Percentiles rank a stretch among this genome's conserved stretches.
Conservation (phyloP, 2,329 filamentous ascomycete species). For the Triangularia setosa region DNA sequence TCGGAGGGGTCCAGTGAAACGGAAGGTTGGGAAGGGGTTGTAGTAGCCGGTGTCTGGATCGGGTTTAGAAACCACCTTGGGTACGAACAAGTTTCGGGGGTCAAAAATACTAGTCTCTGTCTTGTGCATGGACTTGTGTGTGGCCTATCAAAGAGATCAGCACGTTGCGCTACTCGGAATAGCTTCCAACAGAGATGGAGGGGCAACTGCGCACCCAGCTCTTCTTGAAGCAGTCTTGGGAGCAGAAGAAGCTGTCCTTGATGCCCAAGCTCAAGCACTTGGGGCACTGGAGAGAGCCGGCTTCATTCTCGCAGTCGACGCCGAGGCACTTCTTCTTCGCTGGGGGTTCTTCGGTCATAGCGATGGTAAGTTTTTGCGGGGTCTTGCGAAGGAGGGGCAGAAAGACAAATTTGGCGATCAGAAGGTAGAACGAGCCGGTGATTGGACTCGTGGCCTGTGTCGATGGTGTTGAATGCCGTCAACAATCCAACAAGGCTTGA, state of each 20-base stretch:
- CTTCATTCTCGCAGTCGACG: constrained; percentile 80
- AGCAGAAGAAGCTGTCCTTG: constrained; percentile 93
- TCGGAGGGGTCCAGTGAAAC: constrained; percentile 75
- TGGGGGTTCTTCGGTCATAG: constrained; percentile 48
- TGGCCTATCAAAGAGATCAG: constrained; percentile 49
- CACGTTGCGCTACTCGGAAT: neutral
- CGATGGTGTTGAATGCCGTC: neutral
- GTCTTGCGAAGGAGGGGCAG: constrained; percentile 8
- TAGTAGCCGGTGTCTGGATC: constrained; percentile 84
- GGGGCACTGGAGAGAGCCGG: constrained; percentile 83
- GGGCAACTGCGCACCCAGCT: constrained; percentile 72
- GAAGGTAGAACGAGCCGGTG: neutral
- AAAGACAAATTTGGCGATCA: neutral
- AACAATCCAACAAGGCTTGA: neutral
- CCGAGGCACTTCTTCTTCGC: constrained; percentile 72
- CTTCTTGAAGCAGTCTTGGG: constrained; percentile 97
- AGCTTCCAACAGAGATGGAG: neutral
- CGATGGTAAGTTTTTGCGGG: constrained; percentile 17
- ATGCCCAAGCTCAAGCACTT: constrained; percentile 87
- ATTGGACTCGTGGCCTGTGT: neutral
- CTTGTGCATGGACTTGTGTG: constrained; percentile 84
- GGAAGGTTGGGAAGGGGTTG: constrained; percentile 88
- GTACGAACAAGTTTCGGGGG: constrained; percentile 58
- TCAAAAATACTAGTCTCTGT: constrained; percentile 71
- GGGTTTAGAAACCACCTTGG: constrained; percentile 84